Percentiles rank a stretch among this genome's conserved stretches.
These are phyloP conservation scores for Globisporangium nodosum DNA, from an alignment of 352 stramenopile species.

Conservation along the genomic window DNA sequence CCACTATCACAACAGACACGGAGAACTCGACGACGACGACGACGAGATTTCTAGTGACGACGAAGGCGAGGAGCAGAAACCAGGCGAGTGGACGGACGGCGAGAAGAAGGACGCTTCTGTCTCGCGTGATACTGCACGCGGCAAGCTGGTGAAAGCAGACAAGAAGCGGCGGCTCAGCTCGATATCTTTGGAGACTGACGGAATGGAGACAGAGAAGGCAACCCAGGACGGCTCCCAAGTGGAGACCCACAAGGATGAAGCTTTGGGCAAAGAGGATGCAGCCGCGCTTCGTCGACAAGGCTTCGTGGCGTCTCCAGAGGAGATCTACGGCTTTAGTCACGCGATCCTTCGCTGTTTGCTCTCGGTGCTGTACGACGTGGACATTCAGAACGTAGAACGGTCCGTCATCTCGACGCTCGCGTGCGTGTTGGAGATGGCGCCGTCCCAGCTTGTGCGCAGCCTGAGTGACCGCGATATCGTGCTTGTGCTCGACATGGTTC, in stretches of 20 bases:
- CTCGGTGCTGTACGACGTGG: conserved; percentile 41
- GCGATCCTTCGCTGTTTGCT: conserved; percentile 44
- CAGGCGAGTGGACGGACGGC: not conserved
- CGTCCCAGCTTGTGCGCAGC: conserved; percentile 40
- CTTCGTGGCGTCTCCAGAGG: conserved; percentile 23
- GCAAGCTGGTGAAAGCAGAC: not conserved
- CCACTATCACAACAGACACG: conserved; percentile 23
- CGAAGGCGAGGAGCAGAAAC: conserved; percentile 12
- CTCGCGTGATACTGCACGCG: not conserved
- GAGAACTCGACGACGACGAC: conserved; percentile 16
- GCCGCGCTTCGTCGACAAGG: conserved; percentile 12
- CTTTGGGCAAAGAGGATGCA: conserved; percentile 8
- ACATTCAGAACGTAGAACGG: conserved; percentile 66
- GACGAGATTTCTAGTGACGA: conserved; percentile 38
- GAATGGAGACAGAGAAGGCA: conserved; percentile 2
- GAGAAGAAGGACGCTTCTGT: not conserved
- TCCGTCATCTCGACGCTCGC: conserved; percentile 59
- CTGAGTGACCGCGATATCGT: conserved; percentile 51
- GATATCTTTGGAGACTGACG: conserved; percentile 22
- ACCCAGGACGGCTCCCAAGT: not conserved
- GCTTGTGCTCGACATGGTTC: conserved; percentile 60
- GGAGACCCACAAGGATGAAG: not conserved
- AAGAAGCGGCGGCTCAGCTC: conserved; percentile 30
- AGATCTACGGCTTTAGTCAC: conserved; percentile 46
- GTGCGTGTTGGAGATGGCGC: conserved; percentile 68